phyloP scores from a whole-genome alignment of 805 yeast genomes.

The Candida parachauliodes region DNA sequence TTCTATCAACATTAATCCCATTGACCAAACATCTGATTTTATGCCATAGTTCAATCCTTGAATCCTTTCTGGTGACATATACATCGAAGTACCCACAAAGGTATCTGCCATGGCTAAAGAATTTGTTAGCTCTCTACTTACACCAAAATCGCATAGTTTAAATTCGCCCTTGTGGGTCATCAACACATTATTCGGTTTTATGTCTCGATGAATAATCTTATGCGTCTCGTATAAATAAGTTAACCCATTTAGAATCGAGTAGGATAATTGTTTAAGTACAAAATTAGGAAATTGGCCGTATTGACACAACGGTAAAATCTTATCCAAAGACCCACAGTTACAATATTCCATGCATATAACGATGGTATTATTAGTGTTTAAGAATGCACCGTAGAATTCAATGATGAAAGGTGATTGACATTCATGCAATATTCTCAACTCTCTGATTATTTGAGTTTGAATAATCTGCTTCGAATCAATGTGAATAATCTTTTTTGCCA shows the following conservation, averaged over 20 bases:
- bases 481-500: constrained; percentile 88
- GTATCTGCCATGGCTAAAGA: constrained; percentile 88
- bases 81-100: constrained; percentile 95
- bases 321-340: constrained; percentile 91
- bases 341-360: constrained; percentile 94
- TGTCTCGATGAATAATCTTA: constrained; percentile 91
- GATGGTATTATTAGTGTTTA: constrained; percentile 61
- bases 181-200: constrained; percentile 91
- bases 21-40: constrained; percentile 97
- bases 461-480: constrained; percentile 77
- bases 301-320: constrained; percentile 55
- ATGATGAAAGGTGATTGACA: constrained; percentile 82
- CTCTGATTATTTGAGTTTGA: constrained; percentile 82
- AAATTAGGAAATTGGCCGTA: constrained; percentile 47
- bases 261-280: constrained; percentile 70
- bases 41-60: constrained; percentile 92
- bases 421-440: constrained; percentile 85
- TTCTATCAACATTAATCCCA: constrained; percentile 87
- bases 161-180: constrained; percentile 83
- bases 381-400: constrained; percentile 87
- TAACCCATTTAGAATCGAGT: constrained; percentile 74
- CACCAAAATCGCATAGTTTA: constrained; percentile 96
- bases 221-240: constrained; percentile 78
- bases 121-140: constrained; percentile 83
- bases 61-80: constrained; percentile 95